phyloP scores from a whole-genome alignment of 176 grass and related monocot species.

The Eleusine coracana region DNA sequence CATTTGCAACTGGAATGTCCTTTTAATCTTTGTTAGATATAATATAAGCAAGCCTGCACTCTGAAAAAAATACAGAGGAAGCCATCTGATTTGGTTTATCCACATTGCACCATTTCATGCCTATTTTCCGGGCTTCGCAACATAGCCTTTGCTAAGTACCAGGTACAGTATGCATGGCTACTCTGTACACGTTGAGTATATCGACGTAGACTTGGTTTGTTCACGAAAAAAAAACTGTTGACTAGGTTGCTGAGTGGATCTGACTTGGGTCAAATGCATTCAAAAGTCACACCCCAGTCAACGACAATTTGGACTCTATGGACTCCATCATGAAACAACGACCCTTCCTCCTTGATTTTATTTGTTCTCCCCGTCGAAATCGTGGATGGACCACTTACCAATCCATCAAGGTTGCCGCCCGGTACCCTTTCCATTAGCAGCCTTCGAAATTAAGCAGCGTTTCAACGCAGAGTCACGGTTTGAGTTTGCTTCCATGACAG shows the following conservation, averaged over 20 bases:
- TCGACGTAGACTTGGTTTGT: not conserved
- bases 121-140: not conserved
- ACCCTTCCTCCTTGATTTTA: not conserved
- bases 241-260: not conserved
- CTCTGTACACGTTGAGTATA: not conserved
- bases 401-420: not conserved
- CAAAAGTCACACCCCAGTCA: not conserved
- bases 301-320: not conserved
- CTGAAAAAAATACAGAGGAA: not conserved
- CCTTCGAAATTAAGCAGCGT: not conserved
- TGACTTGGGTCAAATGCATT: not conserved
- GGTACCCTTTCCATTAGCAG: slow-evolving; percentile 7
- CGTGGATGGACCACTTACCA: not conserved
- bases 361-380: not conserved
- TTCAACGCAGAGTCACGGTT: not conserved
- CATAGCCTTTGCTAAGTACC: not conserved
- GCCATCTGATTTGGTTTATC: not conserved
- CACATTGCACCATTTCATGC: not conserved
- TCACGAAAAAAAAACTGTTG: not conserved
- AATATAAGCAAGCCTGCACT: not conserved
- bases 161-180: not conserved
- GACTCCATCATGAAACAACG: not conserved
- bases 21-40: not conserved
- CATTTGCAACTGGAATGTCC: not conserved
- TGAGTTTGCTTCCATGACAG: slow-evolving; percentile 15